Evolutionary conservation across 1,139 yeast species (phyloP).

Genomic region (Candida pseudoviswanathii): DNA sequence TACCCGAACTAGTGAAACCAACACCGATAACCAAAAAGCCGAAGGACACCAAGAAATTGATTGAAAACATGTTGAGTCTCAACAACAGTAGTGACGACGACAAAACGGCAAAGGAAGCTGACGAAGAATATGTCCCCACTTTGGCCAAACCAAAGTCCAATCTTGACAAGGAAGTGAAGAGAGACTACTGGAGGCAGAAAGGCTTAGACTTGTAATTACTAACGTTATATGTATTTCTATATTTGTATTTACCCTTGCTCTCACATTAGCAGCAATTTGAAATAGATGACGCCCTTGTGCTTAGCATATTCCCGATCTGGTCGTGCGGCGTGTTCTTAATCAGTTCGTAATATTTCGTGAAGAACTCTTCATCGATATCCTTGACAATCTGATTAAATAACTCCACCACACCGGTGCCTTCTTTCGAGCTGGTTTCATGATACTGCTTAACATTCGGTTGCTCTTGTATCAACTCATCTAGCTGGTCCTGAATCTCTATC

Average conservation of each 20-base stretch:
- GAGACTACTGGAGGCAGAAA: constrained; percentile 49
- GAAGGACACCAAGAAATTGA: constrained; percentile 24
- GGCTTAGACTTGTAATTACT: constrained; percentile 36
- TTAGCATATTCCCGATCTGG: constrained; percentile 16
- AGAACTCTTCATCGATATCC: constrained; percentile 41
- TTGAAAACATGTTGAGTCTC: constrained; percentile 29
- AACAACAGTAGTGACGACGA: constrained; percentile 22
- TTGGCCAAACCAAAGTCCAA: constrained; percentile 17
- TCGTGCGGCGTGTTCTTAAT: constrained; percentile 7
- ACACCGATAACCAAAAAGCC: constrained; percentile 16
- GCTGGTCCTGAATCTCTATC: constrained; percentile 7
- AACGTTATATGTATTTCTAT: not conserved
- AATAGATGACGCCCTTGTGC: constrained; percentile 10
- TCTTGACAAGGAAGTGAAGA: constrained; percentile 37
- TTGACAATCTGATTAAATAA: constrained; percentile 46
- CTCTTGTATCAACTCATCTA: constrained; percentile 14
- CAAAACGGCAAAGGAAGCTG: constrained; percentile 10
- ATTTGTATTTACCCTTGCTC: not conserved
- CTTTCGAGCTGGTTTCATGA: constrained; percentile 49
- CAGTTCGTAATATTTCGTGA: constrained; percentile 20
- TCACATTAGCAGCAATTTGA: constrained; percentile 15
- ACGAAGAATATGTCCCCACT: too few relatives aligned
- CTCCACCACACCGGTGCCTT: constrained; percentile 44
- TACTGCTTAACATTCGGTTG: constrained; percentile 15
- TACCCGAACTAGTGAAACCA: constrained; percentile 2